Base-by-base conservation (phyloP, 2,329 filamentous ascomycete genomes). In the Alternaria triticimaculans region DNA sequence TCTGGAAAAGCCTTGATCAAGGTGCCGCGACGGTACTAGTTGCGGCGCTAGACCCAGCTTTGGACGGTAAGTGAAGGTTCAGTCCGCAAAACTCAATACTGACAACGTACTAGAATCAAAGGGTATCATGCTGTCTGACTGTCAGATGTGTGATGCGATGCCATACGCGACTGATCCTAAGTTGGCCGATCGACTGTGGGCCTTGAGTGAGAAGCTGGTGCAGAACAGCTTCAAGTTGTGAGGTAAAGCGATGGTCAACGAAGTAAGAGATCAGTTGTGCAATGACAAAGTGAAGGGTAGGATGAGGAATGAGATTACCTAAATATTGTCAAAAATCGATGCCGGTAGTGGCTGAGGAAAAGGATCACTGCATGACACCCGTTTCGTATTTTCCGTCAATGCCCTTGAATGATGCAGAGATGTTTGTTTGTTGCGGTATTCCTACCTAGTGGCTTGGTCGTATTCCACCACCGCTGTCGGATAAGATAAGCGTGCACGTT, bases 1-100 rank as follows among this genome's bases (percentile, higher is more conserved):
- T 77, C n/a, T 77, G 73, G 75, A 78, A 78, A 62, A 77, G 72
- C 25, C 74, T 66, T 41, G 76, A 78, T 63, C 76, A 78, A 28
- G 76, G 76, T 9, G 68, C 73, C 45, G 71, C 73, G 8, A 78
- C 75, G 5, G 71, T 68, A 5, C 15, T 78, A 20, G 75, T 78
- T 14, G 76, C 73, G 5, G 75, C 75, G 6, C 68, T 78, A n/a
- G 76, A 78, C 63, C 75, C 75, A 18, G 65, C 67, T 15, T 45
- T 77, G 12, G 66, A 72, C n/a, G 55, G 74, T 75, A 48, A 50
- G 64, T 18, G 6, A 2, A 28, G 30, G 57, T 14, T 8, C 5
- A 0, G 5, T n/a, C 7, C 7, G 11, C 7, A 12, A 21, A n/a
- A 12, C 1, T 11, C 4, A 6, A 9, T n/a, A 9, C 54, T 62